Percentiles rank a stretch among this genome's conserved stretches.
phyloP scores from a whole-genome alignment of 192 early-diverging fungal genomes.

The Coemansia sp. region DNA sequence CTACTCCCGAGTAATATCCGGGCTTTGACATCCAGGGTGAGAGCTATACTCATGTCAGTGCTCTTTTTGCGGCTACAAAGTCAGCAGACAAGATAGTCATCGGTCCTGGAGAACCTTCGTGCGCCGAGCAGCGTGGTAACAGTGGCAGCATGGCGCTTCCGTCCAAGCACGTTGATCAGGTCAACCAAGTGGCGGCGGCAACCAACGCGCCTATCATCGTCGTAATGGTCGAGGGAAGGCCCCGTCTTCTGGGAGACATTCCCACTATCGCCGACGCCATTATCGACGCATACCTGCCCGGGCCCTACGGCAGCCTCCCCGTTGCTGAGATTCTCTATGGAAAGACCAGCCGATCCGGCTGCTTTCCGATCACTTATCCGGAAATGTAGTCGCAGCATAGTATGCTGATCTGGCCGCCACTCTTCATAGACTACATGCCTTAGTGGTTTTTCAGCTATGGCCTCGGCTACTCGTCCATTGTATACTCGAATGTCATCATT shows the following conservation, averaged over 20 bases:
- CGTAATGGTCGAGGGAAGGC: constrained; percentile 59
- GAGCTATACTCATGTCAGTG: neutral
- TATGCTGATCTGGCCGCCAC: constrained; percentile 45
- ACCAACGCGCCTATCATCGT: constrained; percentile 40
- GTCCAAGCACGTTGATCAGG: constrained; percentile 25
- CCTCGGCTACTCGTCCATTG: constrained; percentile 56
- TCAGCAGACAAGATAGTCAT: neutral
- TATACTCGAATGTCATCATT: constrained; percentile 47
- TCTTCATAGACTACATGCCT: constrained; percentile 38
- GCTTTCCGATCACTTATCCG: constrained; percentile 61
- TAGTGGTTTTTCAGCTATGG: constrained; percentile 60
- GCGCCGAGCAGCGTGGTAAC: constrained; percentile 43
- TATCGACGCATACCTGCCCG: constrained; percentile 57
- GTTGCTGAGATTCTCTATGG: constrained; percentile 62
- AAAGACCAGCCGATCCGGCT: constrained; percentile 57
- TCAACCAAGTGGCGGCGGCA: constrained; percentile 15
- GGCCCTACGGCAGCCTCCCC: constrained; percentile 58
- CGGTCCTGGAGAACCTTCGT: constrained; percentile 22
- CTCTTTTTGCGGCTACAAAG: constrained; percentile 14
- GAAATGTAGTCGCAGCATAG: constrained; percentile 37
- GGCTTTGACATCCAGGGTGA: neutral
- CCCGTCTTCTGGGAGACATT: constrained; percentile 53
- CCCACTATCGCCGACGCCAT: constrained; percentile 44
- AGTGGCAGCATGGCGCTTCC: constrained; percentile 17
- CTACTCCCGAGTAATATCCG: constrained; percentile 16